Evolutionary conservation across 2,329 filamentous ascomycete species (phyloP).

Genomic region (Aspergillus aculeatus): DNA sequence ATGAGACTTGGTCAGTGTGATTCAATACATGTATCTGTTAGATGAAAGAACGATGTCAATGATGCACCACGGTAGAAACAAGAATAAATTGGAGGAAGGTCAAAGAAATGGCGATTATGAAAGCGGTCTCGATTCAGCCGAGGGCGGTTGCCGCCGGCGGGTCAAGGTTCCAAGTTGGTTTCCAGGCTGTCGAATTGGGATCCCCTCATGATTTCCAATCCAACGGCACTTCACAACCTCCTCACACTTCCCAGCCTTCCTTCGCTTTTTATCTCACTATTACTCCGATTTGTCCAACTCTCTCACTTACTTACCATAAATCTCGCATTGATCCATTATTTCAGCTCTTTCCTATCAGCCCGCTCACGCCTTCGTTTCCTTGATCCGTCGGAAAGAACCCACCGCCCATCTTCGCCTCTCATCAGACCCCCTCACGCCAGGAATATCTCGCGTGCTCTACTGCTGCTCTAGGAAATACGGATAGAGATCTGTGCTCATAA

Average conservation of each 20-base stretch:
- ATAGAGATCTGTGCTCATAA: background rate
- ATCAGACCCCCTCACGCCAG: background rate
- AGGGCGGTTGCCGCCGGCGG: slow-evolving; percentile 1
- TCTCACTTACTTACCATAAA: slow-evolving; percentile 2
- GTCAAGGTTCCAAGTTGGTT: slow-evolving; percentile 7
- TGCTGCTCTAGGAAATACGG: background rate
- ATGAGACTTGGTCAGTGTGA: no score
- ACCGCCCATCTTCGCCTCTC: background rate
- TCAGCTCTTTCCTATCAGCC: background rate
- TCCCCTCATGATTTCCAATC: slow-evolving; percentile 18
- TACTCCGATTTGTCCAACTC: background rate
- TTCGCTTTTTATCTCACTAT: background rate
- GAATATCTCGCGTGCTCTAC: background rate
- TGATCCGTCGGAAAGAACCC: background rate
- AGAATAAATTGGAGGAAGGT: background rate
- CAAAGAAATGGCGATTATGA: slow-evolving; percentile 1
- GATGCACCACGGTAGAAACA: background rate
- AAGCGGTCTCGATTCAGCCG: slow-evolving; percentile 16
- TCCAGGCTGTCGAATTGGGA: slow-evolving; percentile 7
- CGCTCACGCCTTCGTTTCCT: background rate
- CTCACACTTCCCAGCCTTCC: background rate
- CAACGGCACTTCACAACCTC: slow-evolving; percentile 7
- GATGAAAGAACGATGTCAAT: background rate
- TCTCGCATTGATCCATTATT: slow-evolving; percentile 3
- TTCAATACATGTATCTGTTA: background rate